Conservation (phyloP, 2,329 filamentous ascomycete species). For the Colletotrichum karsti region DNA sequence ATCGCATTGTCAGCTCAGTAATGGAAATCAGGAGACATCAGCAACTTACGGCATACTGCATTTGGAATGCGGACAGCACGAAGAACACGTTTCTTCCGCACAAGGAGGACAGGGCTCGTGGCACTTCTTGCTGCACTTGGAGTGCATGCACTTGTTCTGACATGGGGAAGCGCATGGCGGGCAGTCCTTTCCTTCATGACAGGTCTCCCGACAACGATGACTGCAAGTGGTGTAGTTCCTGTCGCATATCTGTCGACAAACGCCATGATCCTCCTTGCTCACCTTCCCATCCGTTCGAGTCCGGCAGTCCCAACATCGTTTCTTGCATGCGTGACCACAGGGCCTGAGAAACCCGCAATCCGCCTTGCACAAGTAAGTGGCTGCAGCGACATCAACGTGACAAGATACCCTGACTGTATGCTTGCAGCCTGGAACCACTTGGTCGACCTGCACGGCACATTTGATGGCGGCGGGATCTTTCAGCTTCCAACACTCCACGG, state of each 20-base stretch:
- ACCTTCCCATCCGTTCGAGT: conserved; percentile 39
- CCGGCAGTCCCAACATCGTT: conserved; percentile 58
- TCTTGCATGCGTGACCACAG: conserved; percentile 68
- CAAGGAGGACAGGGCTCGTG: conserved; percentile 70
- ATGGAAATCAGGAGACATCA: too few relatives aligned
- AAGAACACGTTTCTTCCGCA: conserved; percentile 61
- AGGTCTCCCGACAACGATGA: conserved; percentile 60
- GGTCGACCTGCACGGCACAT: conserved; percentile 57
- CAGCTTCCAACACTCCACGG: conserved; percentile 45
- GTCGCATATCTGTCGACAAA: conserved; percentile 47
- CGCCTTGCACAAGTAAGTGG: conserved; percentile 54
- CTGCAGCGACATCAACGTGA: conserved; percentile 48
- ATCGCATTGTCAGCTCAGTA: neutral
- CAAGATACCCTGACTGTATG: conserved; percentile 64
- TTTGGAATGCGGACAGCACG: conserved; percentile 60
- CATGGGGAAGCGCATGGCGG: conserved; percentile 58
- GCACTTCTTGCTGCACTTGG: conserved; percentile 63
- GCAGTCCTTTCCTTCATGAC: conserved; percentile 60
- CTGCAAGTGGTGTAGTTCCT: conserved; percentile 59
- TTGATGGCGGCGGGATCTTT: conserved; percentile 54
- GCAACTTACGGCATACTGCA: conserved; percentile 58
- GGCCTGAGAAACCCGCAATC: conserved; percentile 53
- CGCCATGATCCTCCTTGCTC: conserved; percentile 49
- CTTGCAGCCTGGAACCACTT: conserved; percentile 60
- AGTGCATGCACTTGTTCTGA: conserved; percentile 65